These are phyloP conservation scores for Leishmania arabica DNA, from an alignment of 208 protist genomes.

Conservation along the genomic window DNA sequence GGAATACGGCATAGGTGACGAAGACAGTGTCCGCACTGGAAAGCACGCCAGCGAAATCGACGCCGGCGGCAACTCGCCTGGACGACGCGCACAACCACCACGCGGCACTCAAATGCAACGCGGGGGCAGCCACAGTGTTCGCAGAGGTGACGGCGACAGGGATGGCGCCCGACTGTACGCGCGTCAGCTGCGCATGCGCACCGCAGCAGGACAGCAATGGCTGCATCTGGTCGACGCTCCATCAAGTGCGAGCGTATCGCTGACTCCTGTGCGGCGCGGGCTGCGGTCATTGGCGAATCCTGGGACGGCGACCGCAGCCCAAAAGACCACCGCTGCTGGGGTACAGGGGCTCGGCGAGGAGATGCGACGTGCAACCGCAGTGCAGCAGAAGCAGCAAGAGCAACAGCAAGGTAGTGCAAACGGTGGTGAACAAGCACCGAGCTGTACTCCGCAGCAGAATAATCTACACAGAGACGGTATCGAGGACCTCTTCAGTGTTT, in stretches of 20 bases:
- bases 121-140: background rate
- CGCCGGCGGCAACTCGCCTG: background rate
- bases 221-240: background rate
- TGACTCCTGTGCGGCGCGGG: background rate
- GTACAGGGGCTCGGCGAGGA: background rate
- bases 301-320: background rate
- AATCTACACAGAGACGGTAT: background rate
- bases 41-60: background rate
- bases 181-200: conserved; percentile 34
- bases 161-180: conserved; percentile 17
- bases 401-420: background rate
- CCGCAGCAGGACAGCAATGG: conserved; percentile 2
- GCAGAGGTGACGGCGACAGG: conserved; percentile 2
- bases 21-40: background rate
- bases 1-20: conserved; percentile 9
- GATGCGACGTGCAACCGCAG: background rate
- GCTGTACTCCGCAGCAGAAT: background rate
- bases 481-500: background rate
- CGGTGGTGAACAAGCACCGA: background rate
- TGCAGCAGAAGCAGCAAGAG: background rate
- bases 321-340: background rate
- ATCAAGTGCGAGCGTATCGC: background rate
- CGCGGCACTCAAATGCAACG: background rate
- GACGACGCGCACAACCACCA: background rate
- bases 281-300: background rate